Conservation (phyloP, 176 grass and related monocot genomes). For the Musa beccarii region DNA sequence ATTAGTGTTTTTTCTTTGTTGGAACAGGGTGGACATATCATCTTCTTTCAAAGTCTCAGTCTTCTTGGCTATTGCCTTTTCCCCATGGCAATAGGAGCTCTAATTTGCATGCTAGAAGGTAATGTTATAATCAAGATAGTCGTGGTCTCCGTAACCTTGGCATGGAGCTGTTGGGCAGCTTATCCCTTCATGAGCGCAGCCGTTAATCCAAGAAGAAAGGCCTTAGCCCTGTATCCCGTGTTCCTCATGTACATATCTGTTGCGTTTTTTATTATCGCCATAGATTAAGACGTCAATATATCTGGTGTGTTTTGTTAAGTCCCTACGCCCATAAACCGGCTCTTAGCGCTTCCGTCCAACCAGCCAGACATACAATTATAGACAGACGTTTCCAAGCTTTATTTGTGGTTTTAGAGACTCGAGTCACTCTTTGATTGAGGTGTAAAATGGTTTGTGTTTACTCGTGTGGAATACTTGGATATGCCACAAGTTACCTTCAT, state of each 20-base stretch:
- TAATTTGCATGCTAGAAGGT: constrained; percentile 83
- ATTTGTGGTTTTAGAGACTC: no score
- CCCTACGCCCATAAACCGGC: background rate
- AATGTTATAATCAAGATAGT: constrained; percentile 82
- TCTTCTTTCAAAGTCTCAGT: constrained; percentile 98
- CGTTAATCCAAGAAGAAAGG: constrained; percentile 91
- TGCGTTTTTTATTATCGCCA: constrained; percentile 89
- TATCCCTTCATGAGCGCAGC: constrained; percentile 99
- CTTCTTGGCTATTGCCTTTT: constrained; percentile 97
- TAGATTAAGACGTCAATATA: constrained; percentile 38
- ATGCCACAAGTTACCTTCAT: no score
- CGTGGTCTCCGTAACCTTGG: constrained; percentile 63
- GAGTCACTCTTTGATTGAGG: no score
- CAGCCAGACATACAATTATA: background rate
- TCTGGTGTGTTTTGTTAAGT: background rate
- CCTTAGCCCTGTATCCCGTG: constrained; percentile 79
- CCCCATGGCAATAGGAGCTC: constrained; percentile 75
- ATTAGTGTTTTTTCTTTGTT: constrained; percentile 8
- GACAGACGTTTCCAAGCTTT: no score
- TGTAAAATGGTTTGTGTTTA: no score
- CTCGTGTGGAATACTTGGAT: no score
- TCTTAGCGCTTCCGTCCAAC: background rate
- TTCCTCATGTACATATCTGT: constrained; percentile 99
- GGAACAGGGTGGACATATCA: constrained; percentile 85
- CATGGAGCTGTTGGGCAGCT: constrained; percentile 98